Percentiles rank a stretch among this genome's conserved stretches.
Evolutionary conservation across 768 basidiomycete species (phyloP).

Genomic region (Fomitopsis serialis): DNA sequence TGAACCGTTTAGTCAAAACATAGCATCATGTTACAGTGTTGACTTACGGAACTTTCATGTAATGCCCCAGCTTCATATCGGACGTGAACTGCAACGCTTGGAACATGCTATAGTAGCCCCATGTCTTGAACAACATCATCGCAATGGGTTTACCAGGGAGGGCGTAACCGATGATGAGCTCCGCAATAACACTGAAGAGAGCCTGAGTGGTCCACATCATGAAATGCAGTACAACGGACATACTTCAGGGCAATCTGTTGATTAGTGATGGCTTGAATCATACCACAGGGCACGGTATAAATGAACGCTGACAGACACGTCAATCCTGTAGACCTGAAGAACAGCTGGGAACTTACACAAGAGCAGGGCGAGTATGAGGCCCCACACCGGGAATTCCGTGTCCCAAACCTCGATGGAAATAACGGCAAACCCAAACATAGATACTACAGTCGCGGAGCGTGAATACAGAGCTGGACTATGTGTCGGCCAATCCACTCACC

Average conservation of each 20-base stretch:
- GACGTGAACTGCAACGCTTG: conserved; percentile 66
- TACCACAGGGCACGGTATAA: conserved; percentile 49
- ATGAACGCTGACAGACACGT: conserved; percentile 21
- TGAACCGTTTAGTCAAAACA: neutral
- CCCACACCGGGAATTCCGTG: conserved; percentile 68
- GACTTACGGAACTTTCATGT: conserved; percentile 58
- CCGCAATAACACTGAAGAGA: conserved; percentile 58
- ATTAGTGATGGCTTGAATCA: conserved; percentile 72
- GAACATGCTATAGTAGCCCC: conserved; percentile 67
- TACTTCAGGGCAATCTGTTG: conserved; percentile 67
- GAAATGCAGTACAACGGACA: neutral
- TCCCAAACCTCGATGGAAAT: conserved; percentile 72
- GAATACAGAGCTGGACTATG: too few relatives aligned
- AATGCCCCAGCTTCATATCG: conserved; percentile 74
- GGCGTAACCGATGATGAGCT: conserved; percentile 75
- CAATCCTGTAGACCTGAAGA: neutral
- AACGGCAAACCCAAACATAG: conserved; percentile 65
- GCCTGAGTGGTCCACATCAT: neutral
- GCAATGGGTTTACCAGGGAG: conserved; percentile 76
- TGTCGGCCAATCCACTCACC: conserved; percentile 8
- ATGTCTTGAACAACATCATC: conserved; percentile 86
- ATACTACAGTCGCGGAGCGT: too few relatives aligned
- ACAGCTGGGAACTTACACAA: conserved; percentile 34
- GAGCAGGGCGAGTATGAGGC: conserved; percentile 64
- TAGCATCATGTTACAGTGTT: neutral